Conservation (phyloP, 2,329 filamentous ascomycete genomes). For the Chaetomiaceae sp. region DNA sequence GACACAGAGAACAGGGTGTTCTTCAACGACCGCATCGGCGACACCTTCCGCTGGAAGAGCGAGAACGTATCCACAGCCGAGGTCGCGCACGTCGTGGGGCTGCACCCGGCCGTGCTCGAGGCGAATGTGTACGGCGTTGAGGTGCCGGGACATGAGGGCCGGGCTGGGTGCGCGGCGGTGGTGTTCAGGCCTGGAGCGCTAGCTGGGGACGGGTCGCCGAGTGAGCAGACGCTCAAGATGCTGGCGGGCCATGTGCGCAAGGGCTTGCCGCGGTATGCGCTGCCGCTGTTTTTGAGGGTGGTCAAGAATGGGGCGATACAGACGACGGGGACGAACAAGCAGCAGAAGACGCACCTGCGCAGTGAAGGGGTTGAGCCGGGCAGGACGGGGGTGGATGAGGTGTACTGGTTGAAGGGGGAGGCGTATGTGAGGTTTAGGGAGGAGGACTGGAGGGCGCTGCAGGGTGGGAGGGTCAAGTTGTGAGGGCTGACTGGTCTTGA, state of each 20-base stretch:
- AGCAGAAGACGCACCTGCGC: constrained; percentile 74
- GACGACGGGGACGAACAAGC: constrained; percentile 81
- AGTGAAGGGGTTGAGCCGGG: constrained; percentile 67
- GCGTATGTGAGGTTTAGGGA: constrained; percentile 64
- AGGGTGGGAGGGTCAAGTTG: constrained; percentile 65
- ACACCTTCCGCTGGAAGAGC: constrained; percentile 76
- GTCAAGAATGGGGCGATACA: constrained; percentile 54
- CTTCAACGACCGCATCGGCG: constrained; percentile 77
- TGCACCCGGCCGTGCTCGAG: constrained; percentile 63
- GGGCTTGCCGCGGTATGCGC: constrained; percentile 67
- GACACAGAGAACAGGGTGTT: constrained; percentile 67
- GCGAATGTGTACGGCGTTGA: constrained; percentile 83
- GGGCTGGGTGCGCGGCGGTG: constrained; percentile 76
- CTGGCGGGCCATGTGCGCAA: constrained; percentile 56
- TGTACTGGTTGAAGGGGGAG: constrained; percentile 63
- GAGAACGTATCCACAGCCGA: constrained; percentile 81
- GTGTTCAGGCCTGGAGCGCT: constrained; percentile 44
- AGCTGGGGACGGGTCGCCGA: constrained; percentile 43
- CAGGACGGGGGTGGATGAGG: constrained; percentile 43
- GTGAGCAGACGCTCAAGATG: constrained; percentile 46
- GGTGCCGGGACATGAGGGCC: constrained; percentile 75
- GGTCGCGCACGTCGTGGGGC: constrained; percentile 69
- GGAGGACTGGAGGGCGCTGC: constrained; percentile 65
- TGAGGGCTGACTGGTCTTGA: constrained; percentile 33
- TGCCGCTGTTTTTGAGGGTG: constrained; percentile 72